Percentiles rank a stretch among this genome's conserved stretches.
Conservation (phyloP, 306 rosid genomes). For the Begonia loranthoides region DNA sequence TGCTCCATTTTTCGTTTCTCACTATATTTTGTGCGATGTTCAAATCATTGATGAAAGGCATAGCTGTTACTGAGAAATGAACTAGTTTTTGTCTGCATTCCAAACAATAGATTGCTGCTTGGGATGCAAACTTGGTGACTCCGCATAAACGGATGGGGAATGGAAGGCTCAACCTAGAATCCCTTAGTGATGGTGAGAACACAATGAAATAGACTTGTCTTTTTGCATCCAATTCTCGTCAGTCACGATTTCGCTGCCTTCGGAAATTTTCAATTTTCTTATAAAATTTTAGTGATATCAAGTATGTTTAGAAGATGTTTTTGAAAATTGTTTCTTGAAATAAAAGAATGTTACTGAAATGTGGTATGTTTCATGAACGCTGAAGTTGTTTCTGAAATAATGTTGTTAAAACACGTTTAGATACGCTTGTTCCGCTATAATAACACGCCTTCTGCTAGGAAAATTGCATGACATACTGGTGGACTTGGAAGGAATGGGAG, state of each 20-base stretch:
- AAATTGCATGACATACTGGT: slow-evolving; percentile 56
- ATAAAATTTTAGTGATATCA: no score
- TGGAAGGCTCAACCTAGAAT: slow-evolving; percentile 50
- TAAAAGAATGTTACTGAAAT: no score
- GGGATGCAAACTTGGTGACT: slow-evolving; percentile 97
- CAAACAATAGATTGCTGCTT: slow-evolving; percentile 66
- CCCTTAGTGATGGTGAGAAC: slow-evolving; percentile 72
- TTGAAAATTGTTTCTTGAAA: no score
- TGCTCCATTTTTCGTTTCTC: neutral
- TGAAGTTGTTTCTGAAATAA: no score
- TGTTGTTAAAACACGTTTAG: no score
- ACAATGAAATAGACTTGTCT: no score
- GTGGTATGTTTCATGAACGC: no score
- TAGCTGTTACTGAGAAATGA: neutral
- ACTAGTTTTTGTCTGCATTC: no score
- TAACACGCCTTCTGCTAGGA: slow-evolving; percentile 40
- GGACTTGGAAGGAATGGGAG: slow-evolving; percentile 97
- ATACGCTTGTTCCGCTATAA: neutral
- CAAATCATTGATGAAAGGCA: neutral
- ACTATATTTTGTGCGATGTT: neutral
- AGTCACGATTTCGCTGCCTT: no score
- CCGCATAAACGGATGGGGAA: slow-evolving; percentile 99
- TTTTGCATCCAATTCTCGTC: no score
- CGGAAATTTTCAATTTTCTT: no score
- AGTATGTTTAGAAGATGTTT: no score